Evolutionary conservation across 1,284 basidiomycete genomes (phyloP).

Genomic region (Flammula alnicola): DNA sequence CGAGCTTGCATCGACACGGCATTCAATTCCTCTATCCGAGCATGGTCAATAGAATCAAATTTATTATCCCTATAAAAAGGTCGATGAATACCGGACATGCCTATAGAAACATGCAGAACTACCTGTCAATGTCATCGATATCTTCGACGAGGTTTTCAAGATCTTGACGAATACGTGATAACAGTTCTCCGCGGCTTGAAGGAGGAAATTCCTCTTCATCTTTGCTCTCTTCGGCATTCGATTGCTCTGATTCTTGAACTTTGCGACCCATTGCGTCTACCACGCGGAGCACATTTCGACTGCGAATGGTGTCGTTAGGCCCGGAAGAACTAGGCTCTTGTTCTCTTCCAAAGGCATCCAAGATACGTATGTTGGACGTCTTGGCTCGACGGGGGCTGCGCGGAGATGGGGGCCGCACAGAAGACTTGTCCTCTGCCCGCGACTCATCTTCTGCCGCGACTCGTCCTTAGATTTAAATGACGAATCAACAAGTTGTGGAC

Average conservation of each 20-base stretch:
- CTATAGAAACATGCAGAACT: slow-evolving; percentile 16
- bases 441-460: slow-evolving; percentile 1
- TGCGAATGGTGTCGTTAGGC: slow-evolving; percentile 20
- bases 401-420: slow-evolving; percentile 21
- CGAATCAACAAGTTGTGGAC: slow-evolving; percentile 1
- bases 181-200: slow-evolving; percentile 49
- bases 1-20: slow-evolving; percentile 58
- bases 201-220: slow-evolving; percentile 28
- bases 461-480: not conserved
- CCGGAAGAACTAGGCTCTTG: slow-evolving; percentile 14
- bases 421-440: slow-evolving; percentile 3
- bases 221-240: slow-evolving; percentile 25
- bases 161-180: slow-evolving; percentile 58
- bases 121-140: slow-evolving; percentile 62
- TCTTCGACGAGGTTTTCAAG: slow-evolving; percentile 59
- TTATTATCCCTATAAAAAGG: slow-evolving; percentile 39
- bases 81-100: not conserved
- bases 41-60: slow-evolving; percentile 37
- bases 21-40: slow-evolving; percentile 55
- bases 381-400: slow-evolving; percentile 39
- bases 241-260: no score
- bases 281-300: slow-evolving; percentile 54
- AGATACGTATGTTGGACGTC: slow-evolving; percentile 52
- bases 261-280: slow-evolving; percentile 49
- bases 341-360: slow-evolving; percentile 56